Evolutionary conservation across 2,329 filamentous ascomycete genomes (phyloP), one percentile per base, ranked within the genome.

Genomic region (Uncinocarpus reesii): DNA sequence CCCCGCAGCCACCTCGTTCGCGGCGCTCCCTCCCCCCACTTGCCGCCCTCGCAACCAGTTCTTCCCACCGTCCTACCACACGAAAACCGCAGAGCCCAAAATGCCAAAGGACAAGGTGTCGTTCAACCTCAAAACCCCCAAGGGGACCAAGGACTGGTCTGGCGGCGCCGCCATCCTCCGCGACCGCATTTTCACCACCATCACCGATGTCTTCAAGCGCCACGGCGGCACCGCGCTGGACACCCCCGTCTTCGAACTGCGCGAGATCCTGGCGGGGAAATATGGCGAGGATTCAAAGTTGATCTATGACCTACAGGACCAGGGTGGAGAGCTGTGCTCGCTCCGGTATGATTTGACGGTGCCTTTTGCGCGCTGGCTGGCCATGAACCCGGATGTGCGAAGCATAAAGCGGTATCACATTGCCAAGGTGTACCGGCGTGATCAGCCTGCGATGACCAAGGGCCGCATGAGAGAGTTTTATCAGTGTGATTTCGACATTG

Each of bases 401-500:
- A 83, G 76, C 66, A 90, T 95, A 71, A 95, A 94, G 73, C 79
- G 90, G 60, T 95, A 94, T 67, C 88, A 95, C 71, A 89, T 96
- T 57, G 88, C 87, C 57, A 95, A 95, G 71, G 89, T 95, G 44
- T 89, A 88, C 70, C 76, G 84, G 53, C 72, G 84, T 64, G 84
- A 89, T 65, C 83, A 88, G 65, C 84, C 84, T 20, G 84, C 87
- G 52, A 86, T 95, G 71, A 86, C 83, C 53, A 92, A 93, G 65
- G 90, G 89, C 44, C 80, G 89, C 47, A 92, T 95, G 84, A 79
- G 90, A 61, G 90, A 95, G 69, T 95, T 95, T 68, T 95, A 93
- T 71, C 89, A 95, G 68, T 95, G 89, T 71, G 90, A 96, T 69
- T 93, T 95, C 62, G 89, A 95, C 64, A 90, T 95, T 68, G 89